Conservation (phyloP, 805 yeast genomes). For the Candida corydali region DNA sequence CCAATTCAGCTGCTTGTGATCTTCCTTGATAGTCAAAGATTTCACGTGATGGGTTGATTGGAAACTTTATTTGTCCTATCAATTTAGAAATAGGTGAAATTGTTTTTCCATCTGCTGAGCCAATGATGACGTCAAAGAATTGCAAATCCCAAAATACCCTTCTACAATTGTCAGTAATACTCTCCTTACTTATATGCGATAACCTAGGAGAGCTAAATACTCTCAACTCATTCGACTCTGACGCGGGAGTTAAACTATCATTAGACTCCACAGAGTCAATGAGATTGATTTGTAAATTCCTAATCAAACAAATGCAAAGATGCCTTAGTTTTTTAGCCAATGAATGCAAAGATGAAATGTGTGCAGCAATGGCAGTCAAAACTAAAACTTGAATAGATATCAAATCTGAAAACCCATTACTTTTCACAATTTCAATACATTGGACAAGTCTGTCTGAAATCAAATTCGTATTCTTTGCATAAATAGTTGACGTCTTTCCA, state of each 20-base stretch:
- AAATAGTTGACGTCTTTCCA: constrained; percentile 32
- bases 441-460: constrained; percentile 17
- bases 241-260: not conserved
- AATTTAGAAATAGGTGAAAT: constrained; percentile 25
- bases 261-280: constrained; percentile 22
- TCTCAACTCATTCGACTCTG: not conserved
- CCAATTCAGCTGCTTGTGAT: constrained; percentile 15
- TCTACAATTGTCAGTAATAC: constrained; percentile 30
- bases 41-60: constrained; percentile 28
- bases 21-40: constrained; percentile 36
- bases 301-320: constrained; percentile 34
- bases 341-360: constrained; percentile 49
- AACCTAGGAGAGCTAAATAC: constrained; percentile 13
- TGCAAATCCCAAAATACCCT: constrained; percentile 50
- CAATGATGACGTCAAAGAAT: constrained; percentile 49
- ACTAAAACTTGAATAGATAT: constrained; percentile 40
- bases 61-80: constrained; percentile 35
- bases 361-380: constrained; percentile 41
- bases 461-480: constrained; percentile 11
- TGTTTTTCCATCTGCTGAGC: constrained; percentile 47
- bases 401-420: constrained; percentile 28
- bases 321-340: constrained; percentile 40
- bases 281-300: constrained; percentile 34
- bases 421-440: constrained; percentile 13
- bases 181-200: constrained; percentile 9